Percentiles rank a stretch among this genome's conserved stretches.
Conservation (phyloP, 2,329 filamentous ascomycete genomes). For the Zalaria obscura region DNA sequence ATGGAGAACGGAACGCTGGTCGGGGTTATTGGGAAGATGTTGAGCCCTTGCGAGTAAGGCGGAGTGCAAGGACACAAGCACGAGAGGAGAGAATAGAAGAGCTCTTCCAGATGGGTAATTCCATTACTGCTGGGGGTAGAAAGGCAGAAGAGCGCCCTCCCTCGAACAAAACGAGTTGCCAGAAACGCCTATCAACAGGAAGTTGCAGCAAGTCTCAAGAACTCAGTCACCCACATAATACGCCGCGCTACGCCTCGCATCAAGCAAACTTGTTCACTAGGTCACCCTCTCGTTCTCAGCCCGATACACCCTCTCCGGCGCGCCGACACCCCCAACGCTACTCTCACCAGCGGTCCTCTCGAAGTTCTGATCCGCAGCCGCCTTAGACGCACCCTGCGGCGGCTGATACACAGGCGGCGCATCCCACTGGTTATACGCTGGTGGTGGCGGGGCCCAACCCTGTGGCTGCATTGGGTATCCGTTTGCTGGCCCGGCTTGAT, state of each 20-base stretch:
- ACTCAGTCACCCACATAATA: too few species aligned
- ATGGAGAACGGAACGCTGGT: constrained; percentile 86
- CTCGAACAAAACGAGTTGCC: too few species aligned
- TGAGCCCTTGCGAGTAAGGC: constrained; percentile 29
- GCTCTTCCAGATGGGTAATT: too few species aligned
- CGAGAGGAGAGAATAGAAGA: not conserved
- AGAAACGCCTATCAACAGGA: too few species aligned
- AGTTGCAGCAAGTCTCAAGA: too few species aligned
- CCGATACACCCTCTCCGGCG: not conserved
- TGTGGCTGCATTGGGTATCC: constrained; percentile 12
- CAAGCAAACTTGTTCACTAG: too few species aligned
- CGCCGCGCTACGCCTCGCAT: too few species aligned
- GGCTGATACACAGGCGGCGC: constrained; percentile 20
- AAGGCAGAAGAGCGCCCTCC: too few species aligned
- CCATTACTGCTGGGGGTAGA: too few species aligned
- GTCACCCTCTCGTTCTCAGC: not conserved
- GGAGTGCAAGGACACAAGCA: not conserved
- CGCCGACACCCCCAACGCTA: not conserved
- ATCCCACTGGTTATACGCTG: constrained; percentile 17
- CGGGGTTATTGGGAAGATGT: constrained; percentile 83
- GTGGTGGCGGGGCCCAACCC: constrained; percentile 15
- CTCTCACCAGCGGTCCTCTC: constrained; percentile 1
- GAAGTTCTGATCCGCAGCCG: constrained; percentile 18
- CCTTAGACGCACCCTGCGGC: constrained; percentile 19
- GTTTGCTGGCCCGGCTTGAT: not conserved